Evolutionary conservation across 306 rosid genomes (phyloP), one percentile per base, ranked within the genome.

Genomic region (Citrullus mucosospermus): DNA sequence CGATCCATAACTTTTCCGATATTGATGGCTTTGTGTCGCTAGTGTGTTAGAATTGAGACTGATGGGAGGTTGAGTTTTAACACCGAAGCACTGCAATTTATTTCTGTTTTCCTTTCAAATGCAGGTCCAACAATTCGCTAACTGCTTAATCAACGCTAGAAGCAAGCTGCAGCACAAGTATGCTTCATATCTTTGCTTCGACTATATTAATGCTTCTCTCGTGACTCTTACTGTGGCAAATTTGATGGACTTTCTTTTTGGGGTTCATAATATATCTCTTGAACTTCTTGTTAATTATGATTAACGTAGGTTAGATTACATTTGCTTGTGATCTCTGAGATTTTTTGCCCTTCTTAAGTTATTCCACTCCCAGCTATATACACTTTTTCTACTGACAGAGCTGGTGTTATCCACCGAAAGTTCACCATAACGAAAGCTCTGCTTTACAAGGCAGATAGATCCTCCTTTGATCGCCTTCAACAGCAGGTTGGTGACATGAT

Each of bases 51-150:
- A 73, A 72, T 73, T 30, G 41, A 70, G 76, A 72, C 77, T 2
- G 34, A 68, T 41, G 8, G 55, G 8, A 12, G 56, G 4, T 70
- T 22, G 76, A 22, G 38, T 70, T 70, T 38, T 22, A 22, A 18
- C 34, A 41, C 17, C n/a, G 54, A 30, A 50, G 20, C 76, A 44
- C 58, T 46, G 76, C 57, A 71, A 15, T 73, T 30, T 73, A 53
- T 73, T n/a, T 66, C 58, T 56, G 53, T n/a, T 60, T 72, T 72
- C 54, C 55, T 80, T 59, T 36, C 3, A 34, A 36, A 80, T 86
- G 90, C 93, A 94, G 98, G 92, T 94, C 81, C 89, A 87, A 54
- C 87, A 88, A 68, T 94, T 94, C 83, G 92, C 96, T 66, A 89
- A 89, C 68, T 87, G 93, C 85, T 89, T 94, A 90, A 84, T 90